These are phyloP conservation scores for Trichoderma koningiopsis DNA, from an alignment of 2,329 filamentous ascomycete species.

Conservation along the genomic window DNA sequence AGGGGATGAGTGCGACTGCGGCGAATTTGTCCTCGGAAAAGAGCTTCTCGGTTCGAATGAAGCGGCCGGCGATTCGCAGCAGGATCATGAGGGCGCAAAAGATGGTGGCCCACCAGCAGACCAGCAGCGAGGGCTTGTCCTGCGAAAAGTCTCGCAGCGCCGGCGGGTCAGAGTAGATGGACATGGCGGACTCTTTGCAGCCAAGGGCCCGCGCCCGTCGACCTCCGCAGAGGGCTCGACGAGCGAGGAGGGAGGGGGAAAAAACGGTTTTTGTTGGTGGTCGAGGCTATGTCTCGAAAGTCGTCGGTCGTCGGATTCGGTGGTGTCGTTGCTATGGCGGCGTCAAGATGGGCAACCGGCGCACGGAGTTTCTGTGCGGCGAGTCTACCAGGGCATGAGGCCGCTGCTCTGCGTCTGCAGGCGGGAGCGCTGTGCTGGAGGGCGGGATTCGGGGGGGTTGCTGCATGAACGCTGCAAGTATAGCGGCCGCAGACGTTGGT, in stretches of 20 bases:
- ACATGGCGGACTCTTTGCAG: constrained; percentile 47
- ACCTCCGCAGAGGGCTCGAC: constrained; percentile 62
- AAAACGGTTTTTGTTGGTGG: background rate
- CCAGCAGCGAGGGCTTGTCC: constrained; percentile 89
- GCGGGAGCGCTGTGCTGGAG: constrained; percentile 19
- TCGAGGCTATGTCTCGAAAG: background rate
- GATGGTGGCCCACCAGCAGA: constrained; percentile 92
- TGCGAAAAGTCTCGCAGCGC: constrained; percentile 48
- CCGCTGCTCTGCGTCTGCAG: constrained; percentile 16
- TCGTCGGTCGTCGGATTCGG: background rate
- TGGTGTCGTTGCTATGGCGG: background rate
- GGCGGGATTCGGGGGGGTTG: constrained; percentile 25
- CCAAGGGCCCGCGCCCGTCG: constrained; percentile 56
- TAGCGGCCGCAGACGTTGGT: constrained; percentile 19
- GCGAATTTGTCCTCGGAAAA: constrained; percentile 91
- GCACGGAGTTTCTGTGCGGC: constrained; percentile 14
- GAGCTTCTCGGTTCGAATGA: constrained; percentile 80
- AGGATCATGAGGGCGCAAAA: constrained; percentile 84
- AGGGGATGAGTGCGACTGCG: constrained; percentile 74
- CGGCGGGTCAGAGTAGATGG: constrained; percentile 60
- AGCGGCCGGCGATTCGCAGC: constrained; percentile 78
- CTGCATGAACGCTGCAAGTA: constrained; percentile 24
- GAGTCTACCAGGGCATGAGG: constrained; percentile 22
- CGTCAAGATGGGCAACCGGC: background rate
- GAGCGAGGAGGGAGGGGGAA: constrained; percentile 44